Evolutionary conservation across 1,284 basidiomycete genomes (phyloP).

Genomic region (Cutaneotrichosporon cutaneum): DNA sequence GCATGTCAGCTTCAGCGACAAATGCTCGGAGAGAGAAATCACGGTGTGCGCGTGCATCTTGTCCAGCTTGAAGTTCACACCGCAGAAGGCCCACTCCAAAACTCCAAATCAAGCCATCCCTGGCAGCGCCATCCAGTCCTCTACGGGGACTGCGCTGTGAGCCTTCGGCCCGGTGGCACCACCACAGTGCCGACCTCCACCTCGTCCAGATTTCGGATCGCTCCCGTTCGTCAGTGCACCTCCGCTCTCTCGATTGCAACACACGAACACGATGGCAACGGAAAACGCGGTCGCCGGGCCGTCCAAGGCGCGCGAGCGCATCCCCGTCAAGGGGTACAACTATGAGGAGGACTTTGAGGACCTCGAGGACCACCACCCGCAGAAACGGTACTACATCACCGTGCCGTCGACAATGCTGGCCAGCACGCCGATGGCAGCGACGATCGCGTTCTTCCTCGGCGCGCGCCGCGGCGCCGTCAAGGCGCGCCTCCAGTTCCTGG

Average conservation of each 20-base stretch:
- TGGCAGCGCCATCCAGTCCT: neutral
- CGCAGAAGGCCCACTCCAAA: neutral
- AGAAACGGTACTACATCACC: constrained; percentile 5
- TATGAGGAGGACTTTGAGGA: constrained; percentile 6
- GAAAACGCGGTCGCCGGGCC: constrained; percentile 5
- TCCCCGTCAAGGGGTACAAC: constrained; percentile 6
- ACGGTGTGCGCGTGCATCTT: neutral
- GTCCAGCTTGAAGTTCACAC: neutral
- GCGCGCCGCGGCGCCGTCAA: constrained; percentile 42
- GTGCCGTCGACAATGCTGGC: constrained; percentile 44
- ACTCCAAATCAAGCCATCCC: neutral
- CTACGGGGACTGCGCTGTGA: too few species aligned
- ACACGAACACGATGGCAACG: neutral
- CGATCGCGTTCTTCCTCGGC: constrained; percentile 47
- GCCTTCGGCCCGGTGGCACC: too few species aligned
- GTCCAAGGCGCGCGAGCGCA: neutral
- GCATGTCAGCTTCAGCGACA: too few species aligned
- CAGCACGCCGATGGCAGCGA: constrained; percentile 38
- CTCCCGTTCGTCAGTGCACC: neutral
- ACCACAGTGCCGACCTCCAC: neutral
- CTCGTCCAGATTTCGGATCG: neutral
- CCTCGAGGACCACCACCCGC: neutral
- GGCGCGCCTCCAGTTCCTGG: constrained; percentile 49
- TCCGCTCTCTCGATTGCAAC: neutral
- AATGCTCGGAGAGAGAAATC: neutral